Base-by-base conservation (phyloP, 805 yeast species). In the Kazachstania africana region DNA sequence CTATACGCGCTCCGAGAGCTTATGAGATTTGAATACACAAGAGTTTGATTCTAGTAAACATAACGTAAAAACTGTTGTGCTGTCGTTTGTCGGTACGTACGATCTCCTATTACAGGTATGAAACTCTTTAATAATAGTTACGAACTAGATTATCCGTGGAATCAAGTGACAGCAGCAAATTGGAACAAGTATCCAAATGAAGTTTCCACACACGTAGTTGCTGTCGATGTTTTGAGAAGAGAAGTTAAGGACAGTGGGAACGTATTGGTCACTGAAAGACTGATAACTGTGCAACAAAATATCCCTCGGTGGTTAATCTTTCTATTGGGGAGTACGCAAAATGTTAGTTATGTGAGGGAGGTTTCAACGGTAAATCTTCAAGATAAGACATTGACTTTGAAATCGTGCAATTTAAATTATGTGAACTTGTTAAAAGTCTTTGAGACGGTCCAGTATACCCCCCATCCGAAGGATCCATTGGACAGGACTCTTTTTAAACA, bases 131-230 rank as follows among this genome's bases (percentile, higher is more conserved):
- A 72, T 26, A 69, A 80, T 24, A 57, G 65, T 13, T 88, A 80
- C 53, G 63, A 59, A 26, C 88, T 84, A 55, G 62, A 73, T 34
- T 87, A 91, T 50, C 72, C 93, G 0, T 88, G 97, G 96, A 94
- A 80, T 16, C 84, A 80, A 45, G 94, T 88, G 16, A 79, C 95
- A 1, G 85, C 94, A 2, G 96, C 97, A 31, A 85, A 87, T 57
- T 88, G 98, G 98, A 75, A 72, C 42, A 88, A 88, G 45, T 88
- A 88, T 58, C 98, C 98, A n/a, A 88, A 91, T 53, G 94, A 85
- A 45, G 66, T 78, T 36, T 76, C 95, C 6, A 71, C 94, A 1
- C 98, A 88, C 56, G 98, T 88, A 8, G 78, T 83, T 18, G 91
- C 91, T 1, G 97, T 91, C 13, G 98, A 88, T 53, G 83, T 84